Base-by-base conservation (phyloP, 163 green algal genomes). In the Scenedesmus sp. region DNA sequence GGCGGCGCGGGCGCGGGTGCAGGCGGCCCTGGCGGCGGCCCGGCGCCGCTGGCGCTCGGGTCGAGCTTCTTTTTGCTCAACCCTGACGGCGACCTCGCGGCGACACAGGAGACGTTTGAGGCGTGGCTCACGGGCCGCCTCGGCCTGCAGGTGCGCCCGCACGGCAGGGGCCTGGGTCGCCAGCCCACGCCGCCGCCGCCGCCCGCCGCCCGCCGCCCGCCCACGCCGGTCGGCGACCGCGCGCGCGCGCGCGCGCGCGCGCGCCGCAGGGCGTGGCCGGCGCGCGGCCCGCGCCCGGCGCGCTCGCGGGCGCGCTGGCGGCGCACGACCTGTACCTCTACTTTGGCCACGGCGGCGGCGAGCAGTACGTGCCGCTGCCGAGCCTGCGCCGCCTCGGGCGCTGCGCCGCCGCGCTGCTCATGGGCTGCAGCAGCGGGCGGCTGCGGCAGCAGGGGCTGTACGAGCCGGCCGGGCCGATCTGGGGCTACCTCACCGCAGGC, bases 361-460 rank as follows among this genome's bases (percentile, higher is more conserved):
- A 97, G 77, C 91, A 98, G 86, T 97, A 96, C 78, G 75, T 98
- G 51, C 84, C 87, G 2, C 63, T 77, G 26, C 24, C 80, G 9
- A 42, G 71, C 17, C 72, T 98, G 76, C 82, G 89, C 14, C 78
- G 81, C 22, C 86, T 98, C 63, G 76, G 74, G 4, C 44, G 77
- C 39, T 97, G 91, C 77, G 88, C 94, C 0, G 85, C 85, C 3
- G 80, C 74, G 2, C 77, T 99, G 78, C 86, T 98, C 22, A 97
- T 99, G 92, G 95, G 95, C 57, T 99, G 95, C 89, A 97, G 91
- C 85, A 98, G 92, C 63, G 96, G 92, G 20, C 81, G 90, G 66
- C 84, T 99, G 60, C 63, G 66, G 60, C 34, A 28, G 69, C 76
- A 3, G 89, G 93, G 5, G 66, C 20, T 80, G 45, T 98, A 95